A percentile compares a stretch with the other conserved stretches of the same genome.
These are phyloP conservation scores for Coemansia sp. DNA, from an alignment of 192 early-diverging fungal species.

Conservation along the genomic window DNA sequence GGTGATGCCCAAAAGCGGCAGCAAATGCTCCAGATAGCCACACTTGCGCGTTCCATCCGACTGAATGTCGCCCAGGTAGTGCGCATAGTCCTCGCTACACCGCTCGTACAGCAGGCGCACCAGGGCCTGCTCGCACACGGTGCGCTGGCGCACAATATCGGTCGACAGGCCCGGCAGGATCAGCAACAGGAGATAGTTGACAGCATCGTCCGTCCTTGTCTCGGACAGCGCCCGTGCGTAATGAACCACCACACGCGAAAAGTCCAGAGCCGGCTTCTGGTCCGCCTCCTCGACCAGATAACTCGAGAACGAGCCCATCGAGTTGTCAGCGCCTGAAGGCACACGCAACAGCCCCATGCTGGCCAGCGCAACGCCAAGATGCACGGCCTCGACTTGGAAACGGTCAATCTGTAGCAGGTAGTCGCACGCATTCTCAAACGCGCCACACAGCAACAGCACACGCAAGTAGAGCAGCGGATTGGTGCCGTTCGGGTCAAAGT, in stretches of 20 bases:
- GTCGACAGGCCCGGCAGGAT: slow-evolving; percentile 10
- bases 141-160: slow-evolving; percentile 6
- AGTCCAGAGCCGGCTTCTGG: slow-evolving; percentile 15
- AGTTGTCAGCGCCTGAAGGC: slow-evolving; percentile 50
- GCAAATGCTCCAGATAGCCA: slow-evolving; percentile 65
- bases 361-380: slow-evolving; percentile 79
- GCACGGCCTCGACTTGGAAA: slow-evolving; percentile 77
- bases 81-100: slow-evolving; percentile 55
- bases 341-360: slow-evolving; percentile 74
- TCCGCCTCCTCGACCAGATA: slow-evolving; percentile 7
- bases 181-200: slow-evolving; percentile 38
- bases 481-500: slow-evolving; percentile 65
- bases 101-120: slow-evolving; percentile 53
- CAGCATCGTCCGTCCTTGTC: slow-evolving; percentile 19
- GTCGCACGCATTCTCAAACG: slow-evolving; percentile 84
- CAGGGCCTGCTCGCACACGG: slow-evolving; percentile 24
- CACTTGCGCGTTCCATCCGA: slow-evolving; percentile 36
- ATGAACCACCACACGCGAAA: slow-evolving; percentile 24
- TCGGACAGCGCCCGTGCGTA: slow-evolving; percentile 34
- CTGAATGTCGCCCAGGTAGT: slow-evolving; percentile 53
- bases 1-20: slow-evolving; percentile 56
- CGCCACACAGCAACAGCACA: slow-evolving; percentile 77
- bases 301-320: slow-evolving; percentile 25
- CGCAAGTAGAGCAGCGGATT: slow-evolving; percentile 74
- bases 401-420: slow-evolving; percentile 60